These are phyloP conservation scores for Claviceps spartinae DNA, from an alignment of 2,329 filamentous ascomycete genomes.

Conservation along the genomic window DNA sequence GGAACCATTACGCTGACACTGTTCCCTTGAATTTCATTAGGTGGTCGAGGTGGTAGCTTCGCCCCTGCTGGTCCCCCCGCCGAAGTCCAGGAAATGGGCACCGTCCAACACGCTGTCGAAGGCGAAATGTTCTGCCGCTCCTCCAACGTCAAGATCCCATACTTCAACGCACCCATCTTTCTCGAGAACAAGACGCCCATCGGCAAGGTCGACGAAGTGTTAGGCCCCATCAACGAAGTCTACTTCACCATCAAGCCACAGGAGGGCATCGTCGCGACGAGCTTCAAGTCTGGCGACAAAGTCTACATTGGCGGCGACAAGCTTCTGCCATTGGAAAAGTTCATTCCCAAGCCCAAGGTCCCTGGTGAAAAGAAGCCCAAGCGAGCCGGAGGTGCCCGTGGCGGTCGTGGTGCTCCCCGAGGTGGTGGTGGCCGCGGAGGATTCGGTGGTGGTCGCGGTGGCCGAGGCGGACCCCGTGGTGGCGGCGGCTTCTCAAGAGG, in stretches of 20 bases:
- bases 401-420: conserved; percentile 11
- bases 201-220: conserved; percentile 95
- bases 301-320: conserved; percentile 95
- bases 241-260: conserved; percentile 97
- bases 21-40: not conserved
- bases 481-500: conserved; percentile 20
- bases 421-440: conserved; percentile 20
- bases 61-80: conserved; percentile 10
- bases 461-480: conserved; percentile 9
- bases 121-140: conserved; percentile 97
- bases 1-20: not conserved
- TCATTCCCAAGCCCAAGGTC: conserved; percentile 86
- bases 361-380: conserved; percentile 48
- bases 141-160: conserved; percentile 88
- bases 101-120: conserved; percentile 87
- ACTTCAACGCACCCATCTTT: conserved; percentile 98
- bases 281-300: conserved; percentile 93
- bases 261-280: conserved; percentile 87
- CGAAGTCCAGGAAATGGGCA: conserved; percentile 59
- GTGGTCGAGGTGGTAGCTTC: conserved; percentile 10
- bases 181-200: conserved; percentile 96
- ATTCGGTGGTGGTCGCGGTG: conserved; percentile 8
- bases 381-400: conserved; percentile 42
- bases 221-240: conserved; percentile 94
- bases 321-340: conserved; percentile 86